Evolutionary conservation across 352 stramenopile species (phyloP), one percentile per base, ranked within the genome.

Genomic region (Phytopythium vexans): DNA sequence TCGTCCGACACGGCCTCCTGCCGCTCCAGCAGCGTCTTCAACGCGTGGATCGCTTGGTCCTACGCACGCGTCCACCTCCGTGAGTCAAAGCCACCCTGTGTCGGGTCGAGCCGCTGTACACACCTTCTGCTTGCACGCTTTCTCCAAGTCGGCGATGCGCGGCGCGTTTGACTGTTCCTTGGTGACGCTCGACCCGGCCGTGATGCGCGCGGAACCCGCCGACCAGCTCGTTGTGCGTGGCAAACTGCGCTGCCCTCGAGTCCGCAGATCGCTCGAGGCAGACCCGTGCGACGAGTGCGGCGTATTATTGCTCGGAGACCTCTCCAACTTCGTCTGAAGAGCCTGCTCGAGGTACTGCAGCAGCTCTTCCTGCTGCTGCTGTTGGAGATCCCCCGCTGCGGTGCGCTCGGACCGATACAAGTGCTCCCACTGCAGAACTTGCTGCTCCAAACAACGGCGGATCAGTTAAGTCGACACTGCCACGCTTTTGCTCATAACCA

Each of bases 121-220:
- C 8, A 88, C 80, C 70, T 92, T 94, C 43, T 91, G 80, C 44
- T 88, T 89, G 67, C 69, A 80, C 8, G 69, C 58, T 58, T 82
- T 83, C 64, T 91, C 77, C 15, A 94, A 58, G 39, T 94, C 83
- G 6, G 67, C 66, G n/a, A 89, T 69, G 8, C 65, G 57, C 32
- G 49, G 72, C 34, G 64, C 58, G 37, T 63, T 50, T 16, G 63
- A 51, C 0, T 59, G 56, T 31, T 74, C 68, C 5, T 61, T 15
- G 16, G 44, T 35, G 2, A 35, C 48, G 21, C 44, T 37, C 14
- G 48, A 45, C 48, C 48, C 38, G 37, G 36, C 45, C 21, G 48
- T 37, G 7, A 37, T 54, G 35, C 48, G 36, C 1, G 48, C 43
- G 10, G 44, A 27, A 16, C 36, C 21, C 21, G 43, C 48, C 14